Evolutionary conservation across 1,284 basidiomycete genomes (phyloP), one percentile per base, ranked within the genome.

Genomic region (Omphalotus olearius): DNA sequence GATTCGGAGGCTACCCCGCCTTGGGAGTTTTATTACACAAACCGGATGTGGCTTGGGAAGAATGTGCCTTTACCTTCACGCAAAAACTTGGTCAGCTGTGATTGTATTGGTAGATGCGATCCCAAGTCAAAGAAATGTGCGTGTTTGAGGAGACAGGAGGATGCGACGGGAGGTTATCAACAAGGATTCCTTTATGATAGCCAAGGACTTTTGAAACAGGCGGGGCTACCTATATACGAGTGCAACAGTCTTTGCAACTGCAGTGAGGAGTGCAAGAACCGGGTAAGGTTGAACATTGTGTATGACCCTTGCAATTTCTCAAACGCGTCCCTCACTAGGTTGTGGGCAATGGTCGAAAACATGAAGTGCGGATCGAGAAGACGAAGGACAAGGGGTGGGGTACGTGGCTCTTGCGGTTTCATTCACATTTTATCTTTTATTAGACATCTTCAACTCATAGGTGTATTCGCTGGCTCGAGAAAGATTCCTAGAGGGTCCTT

Each of bases 191-290:
- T 79, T 14, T 93, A 91, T 61, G 78, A 88, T 56, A 65, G 66
- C 47, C 72, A 72, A 51, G 84, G 85, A 9, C 66, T 67, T 20
- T 61, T 91, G 33, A 80, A 76, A 58, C 46, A 58, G 6, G 60
- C 67, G 10, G 74, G 75, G 6, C 79, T 79, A 49, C 85, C 91
- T 0, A 84, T 95, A 33, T 91, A 90, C 61, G 93, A 96, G 66
- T 97, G 93, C 65, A 92, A 93, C 60, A 82, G 80, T 40, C 70
- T 82, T 13, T 97, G 93, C 64, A 75, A 78, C 0, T 97, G 93
- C 67, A 82, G 83, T 2, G 83, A 87, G 1, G 80, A 85, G 40
- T 97, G 93, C 64, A 72, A 69, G 45, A 96, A 96, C 66, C 71
- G 92, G 62, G 93, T 94, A 60, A 57, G 80, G 4, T 68, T 14